Evolutionary conservation across 2,329 filamentous ascomycete genomes (phyloP), one percentile per base, ranked within the genome.

Genomic region (Fusarium cyanostomum): DNA sequence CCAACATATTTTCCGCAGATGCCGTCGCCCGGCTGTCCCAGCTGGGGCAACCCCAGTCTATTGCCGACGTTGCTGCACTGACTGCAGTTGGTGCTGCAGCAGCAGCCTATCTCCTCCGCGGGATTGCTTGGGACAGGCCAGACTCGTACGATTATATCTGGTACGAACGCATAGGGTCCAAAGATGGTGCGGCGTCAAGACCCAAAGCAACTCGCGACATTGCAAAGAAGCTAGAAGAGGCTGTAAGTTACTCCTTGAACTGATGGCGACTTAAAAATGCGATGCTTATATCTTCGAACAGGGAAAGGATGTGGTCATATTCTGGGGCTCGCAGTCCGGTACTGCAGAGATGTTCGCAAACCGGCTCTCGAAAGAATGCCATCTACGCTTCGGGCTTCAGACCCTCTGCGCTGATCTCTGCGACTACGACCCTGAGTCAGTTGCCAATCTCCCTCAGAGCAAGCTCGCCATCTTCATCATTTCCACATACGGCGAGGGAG

Each of bases 261-360:
- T 11, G 8, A 7, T 10, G 9, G 9, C n/a, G 6, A 16, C 11
- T 50, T 3, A 26, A 27, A 0, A 5, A 26, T 2, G 12, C 9
- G 5, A 18, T 34, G 2, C 48, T 63, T 34, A 68, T 5, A 41
- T 12, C 5, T 16, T 9, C 12, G 7, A n/a, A 7, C 5, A 69
- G 68, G 55, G 56, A 8, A 96, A 96, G 81, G 96, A 97, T 78
- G 94, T 92, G 76, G 89, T 97, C 62, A 89, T 97, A 69, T 96
- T 97, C 82, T 97, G 95, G 76, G 93, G 93, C 60, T 97, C 93
- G 18, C 94, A 97, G 80, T 97, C 94, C n/a, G 93, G 93, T 69
- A 97, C 92, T 13, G 93, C 94, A 27, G 93, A 97, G 79, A 92
- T 95, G 76, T 96, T 96, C 73, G 93, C 93, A 61, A 92, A 91